Evolutionary conservation across 805 yeast genomes (phyloP).

Genomic region (Lachancea waltii): DNA sequence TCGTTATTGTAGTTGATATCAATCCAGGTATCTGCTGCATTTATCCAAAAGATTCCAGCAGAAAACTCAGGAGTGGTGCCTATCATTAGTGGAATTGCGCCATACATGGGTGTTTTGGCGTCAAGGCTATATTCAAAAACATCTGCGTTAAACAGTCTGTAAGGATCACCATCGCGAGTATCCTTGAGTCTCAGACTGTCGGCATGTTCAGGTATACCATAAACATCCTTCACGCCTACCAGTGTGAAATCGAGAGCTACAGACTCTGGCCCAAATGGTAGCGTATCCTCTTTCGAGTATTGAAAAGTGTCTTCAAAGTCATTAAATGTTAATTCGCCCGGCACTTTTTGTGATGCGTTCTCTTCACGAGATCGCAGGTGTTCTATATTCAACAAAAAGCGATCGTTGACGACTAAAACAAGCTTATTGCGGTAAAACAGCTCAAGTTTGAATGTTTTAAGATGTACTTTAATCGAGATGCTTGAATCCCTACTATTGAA

Average conservation of each 20-base stretch:
- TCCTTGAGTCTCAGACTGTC: conserved; percentile 69
- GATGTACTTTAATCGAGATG: conserved; percentile 39
- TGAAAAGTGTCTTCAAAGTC: conserved; percentile 66
- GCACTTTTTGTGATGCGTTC: conserved; percentile 38
- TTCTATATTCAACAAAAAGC: conserved; percentile 71
- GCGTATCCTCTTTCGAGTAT: conserved; percentile 57
- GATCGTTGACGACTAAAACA: conserved; percentile 59
- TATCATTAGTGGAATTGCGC: conserved; percentile 82
- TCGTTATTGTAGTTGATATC: conserved; percentile 43
- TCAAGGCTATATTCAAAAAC: conserved; percentile 87
- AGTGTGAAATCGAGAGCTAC: conserved; percentile 74
- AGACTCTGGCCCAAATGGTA: conserved; percentile 86
- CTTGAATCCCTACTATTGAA: conserved; percentile 15
- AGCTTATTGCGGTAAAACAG: conserved; percentile 40
- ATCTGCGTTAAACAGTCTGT: conserved; percentile 86
- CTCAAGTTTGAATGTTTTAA: conserved; percentile 45
- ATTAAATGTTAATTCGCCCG: conserved; percentile 58
- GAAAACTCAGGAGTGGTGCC: conserved; percentile 54
- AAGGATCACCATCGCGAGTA: conserved; percentile 61
- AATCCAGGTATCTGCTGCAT: conserved; percentile 86
- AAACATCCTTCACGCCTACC: conserved; percentile 53
- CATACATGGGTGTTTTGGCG: conserved; percentile 88
- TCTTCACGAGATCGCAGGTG: conserved; percentile 54
- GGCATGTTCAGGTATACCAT: conserved; percentile 97
- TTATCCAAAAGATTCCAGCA: conserved; percentile 84